These are phyloP conservation scores for Thielaviopsis ethacetica DNA, from an alignment of 2,329 filamentous ascomycete genomes.

Conservation along the genomic window DNA sequence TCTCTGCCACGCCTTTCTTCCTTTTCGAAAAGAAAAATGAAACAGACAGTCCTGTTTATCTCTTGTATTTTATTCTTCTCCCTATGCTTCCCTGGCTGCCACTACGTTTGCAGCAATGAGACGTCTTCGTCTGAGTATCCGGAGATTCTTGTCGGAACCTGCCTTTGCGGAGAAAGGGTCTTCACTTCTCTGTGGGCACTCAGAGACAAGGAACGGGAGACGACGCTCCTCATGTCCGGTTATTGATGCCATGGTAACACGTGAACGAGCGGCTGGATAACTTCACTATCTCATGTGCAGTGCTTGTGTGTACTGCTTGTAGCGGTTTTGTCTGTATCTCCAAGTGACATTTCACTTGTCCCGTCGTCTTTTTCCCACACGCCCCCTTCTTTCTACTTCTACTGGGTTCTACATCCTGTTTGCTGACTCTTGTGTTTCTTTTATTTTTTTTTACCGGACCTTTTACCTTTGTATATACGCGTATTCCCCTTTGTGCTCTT, in stretches of 20 bases:
- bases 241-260: not conserved
- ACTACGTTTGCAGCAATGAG: too few species aligned
- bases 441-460: too few species aligned
- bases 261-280: not conserved
- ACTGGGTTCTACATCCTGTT: too few species aligned
- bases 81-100: not conserved
- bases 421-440: too few species aligned
- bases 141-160: not conserved
- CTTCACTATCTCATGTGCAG: not conserved
- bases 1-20: not conserved
- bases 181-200: not conserved
- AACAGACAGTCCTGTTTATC: not conserved
- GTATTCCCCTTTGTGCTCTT: too few species aligned
- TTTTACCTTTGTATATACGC: too few species aligned
- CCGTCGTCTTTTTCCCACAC: too few species aligned
- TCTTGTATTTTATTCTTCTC: not conserved
- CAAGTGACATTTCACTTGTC: too few species aligned
- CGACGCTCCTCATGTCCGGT: not conserved
- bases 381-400: too few species aligned
- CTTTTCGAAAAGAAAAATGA: not conserved
- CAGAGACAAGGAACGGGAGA: not conserved
- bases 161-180: not conserved
- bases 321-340: too few species aligned
- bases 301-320: too few species aligned
- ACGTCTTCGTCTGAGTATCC: too few species aligned